These are phyloP conservation scores for Pelargonium exstipulatum DNA, from an alignment of 441 rosid genomes.

Conservation along the genomic window DNA sequence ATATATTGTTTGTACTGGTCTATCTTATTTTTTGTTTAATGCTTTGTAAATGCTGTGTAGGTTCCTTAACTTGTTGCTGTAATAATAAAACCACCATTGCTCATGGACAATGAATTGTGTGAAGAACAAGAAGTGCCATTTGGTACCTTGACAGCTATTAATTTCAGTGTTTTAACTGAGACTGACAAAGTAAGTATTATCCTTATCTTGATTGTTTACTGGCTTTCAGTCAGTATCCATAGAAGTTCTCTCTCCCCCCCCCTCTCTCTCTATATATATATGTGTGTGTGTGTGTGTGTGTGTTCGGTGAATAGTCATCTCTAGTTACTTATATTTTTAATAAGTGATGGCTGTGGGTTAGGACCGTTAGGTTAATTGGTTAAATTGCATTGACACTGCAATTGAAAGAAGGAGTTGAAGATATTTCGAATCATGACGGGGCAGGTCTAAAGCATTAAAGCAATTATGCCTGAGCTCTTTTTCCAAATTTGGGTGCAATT, in stretches of 20 bases:
- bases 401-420: background rate
- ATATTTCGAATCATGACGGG: background rate
- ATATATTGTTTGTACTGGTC: background rate
- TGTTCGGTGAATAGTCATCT: background rate
- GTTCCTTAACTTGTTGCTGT: slow-evolving; percentile 22
- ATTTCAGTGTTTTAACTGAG: slow-evolving; percentile 49
- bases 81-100: slow-evolving; percentile 16
- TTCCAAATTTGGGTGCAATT: background rate
- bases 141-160: slow-evolving; percentile 42
- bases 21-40: slow-evolving; percentile 11
- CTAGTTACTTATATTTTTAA: background rate
- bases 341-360: background rate
- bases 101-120: slow-evolving; percentile 28
- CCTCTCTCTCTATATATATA: background rate
- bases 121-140: slow-evolving; percentile 47
- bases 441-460: background rate
- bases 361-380: background rate
- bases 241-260: background rate
- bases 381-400: background rate
- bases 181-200: slow-evolving; percentile 46
- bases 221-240: background rate
- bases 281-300: background rate
- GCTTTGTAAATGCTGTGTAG: slow-evolving; percentile 22
- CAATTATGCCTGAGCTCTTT: slow-evolving; percentile 3
- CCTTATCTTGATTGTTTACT: slow-evolving; percentile 1